These are phyloP conservation scores for Termitomyces titanicus DNA, from an alignment of 768 basidiomycete genomes.

Conservation along the genomic window DNA sequence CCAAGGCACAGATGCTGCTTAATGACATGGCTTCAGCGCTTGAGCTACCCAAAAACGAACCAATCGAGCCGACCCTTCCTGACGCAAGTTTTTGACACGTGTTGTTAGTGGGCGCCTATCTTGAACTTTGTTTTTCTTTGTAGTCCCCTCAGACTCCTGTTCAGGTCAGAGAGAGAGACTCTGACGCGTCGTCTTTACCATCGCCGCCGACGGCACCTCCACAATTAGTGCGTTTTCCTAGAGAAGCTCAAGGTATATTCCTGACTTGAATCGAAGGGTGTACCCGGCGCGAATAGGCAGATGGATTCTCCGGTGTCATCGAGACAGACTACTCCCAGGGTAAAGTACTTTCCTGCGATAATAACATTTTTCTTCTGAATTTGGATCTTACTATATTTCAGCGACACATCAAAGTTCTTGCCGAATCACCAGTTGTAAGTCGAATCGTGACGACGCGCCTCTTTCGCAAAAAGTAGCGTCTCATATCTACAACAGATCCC, in stretches of 20 bases:
- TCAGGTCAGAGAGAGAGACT: not conserved
- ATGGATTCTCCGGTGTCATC: constrained; percentile 6
- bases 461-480: not conserved
- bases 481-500: constrained; percentile 1
- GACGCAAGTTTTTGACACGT: constrained; percentile 14
- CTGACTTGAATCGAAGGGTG: not conserved
- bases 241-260: not conserved
- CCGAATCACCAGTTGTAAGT: constrained; percentile 7
- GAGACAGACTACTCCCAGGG: not conserved
- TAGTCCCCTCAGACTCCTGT: not conserved
- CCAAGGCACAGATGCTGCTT: constrained; percentile 11
- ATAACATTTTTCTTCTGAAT: not conserved
- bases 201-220: not conserved
- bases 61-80: constrained; percentile 9
- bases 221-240: not conserved
- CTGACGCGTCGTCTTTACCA: constrained; percentile 2
- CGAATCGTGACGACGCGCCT: too few species aligned
- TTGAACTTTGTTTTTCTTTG: not conserved
- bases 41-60: constrained; percentile 15
- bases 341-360: not conserved
- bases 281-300: not conserved
- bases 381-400: not conserved
- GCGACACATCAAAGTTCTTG: constrained; percentile 5
- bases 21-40: constrained; percentile 10
- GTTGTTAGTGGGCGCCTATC: not conserved